Conservation (phyloP, 2,329 filamentous ascomycete species). For the Pseudocercospora eumusae region DNA sequence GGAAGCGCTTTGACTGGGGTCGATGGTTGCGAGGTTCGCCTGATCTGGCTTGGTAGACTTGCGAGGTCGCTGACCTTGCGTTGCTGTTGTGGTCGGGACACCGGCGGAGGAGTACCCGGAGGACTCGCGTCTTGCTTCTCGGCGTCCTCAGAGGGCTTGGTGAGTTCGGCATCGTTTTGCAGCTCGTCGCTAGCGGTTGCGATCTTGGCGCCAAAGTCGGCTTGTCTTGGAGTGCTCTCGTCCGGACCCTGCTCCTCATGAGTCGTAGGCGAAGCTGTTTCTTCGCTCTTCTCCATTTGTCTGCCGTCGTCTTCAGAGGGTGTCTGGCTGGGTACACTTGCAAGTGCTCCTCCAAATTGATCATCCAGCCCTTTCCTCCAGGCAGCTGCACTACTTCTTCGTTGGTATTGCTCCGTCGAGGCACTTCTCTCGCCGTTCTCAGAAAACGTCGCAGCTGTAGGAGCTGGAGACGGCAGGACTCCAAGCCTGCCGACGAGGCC, state of each 20-base stretch:
- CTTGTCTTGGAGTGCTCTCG: constrained; percentile 1
- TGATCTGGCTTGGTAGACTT: constrained; percentile 31
- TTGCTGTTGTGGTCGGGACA: constrained; percentile 21
- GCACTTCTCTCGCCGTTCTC: constrained; percentile 21
- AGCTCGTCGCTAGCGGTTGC: not conserved
- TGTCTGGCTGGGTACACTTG: constrained; percentile 15
- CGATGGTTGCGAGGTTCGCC: constrained; percentile 4
- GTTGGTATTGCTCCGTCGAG: constrained; percentile 12
- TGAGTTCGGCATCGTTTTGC: not conserved
- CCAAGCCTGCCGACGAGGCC: constrained; percentile 28
- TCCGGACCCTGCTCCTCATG: not conserved
- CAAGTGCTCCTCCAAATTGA: constrained; percentile 12
- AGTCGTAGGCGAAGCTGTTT: not conserved
- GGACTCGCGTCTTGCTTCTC: not conserved
- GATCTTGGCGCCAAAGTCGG: not conserved
- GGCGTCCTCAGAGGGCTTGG: not conserved
- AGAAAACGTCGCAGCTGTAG: constrained; percentile 23
- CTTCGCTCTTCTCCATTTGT: not conserved
- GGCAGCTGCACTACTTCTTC: constrained; percentile 17
- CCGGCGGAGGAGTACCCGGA: not conserved
- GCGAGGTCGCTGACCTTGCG: constrained; percentile 33
- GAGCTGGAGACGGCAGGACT: constrained; percentile 36
- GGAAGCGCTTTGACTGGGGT: not conserved
- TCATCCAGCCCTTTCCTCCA: constrained; percentile 16
- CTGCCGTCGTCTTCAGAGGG: constrained; percentile 4